These are phyloP conservation scores for Phytophthora pini DNA, from an alignment of 352 stramenopile genomes.

Conservation along the genomic window DNA sequence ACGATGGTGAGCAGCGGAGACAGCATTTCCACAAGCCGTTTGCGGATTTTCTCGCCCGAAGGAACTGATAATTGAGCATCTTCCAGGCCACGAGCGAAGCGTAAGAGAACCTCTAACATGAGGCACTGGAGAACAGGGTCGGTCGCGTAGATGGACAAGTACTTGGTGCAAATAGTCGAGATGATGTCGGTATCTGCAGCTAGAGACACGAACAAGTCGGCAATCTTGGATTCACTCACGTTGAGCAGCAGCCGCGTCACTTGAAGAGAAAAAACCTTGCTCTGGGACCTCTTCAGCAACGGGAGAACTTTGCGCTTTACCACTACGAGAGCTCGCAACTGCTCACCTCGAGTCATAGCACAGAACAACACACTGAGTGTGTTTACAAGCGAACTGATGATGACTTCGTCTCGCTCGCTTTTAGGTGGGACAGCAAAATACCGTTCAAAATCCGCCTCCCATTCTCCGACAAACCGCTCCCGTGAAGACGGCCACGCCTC, in stretches of 20 bases:
- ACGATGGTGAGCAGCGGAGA: conserved; percentile 55
- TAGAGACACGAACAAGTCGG: conserved; percentile 66
- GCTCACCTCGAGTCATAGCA: conserved; percentile 41
- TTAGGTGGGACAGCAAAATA: conserved; percentile 50
- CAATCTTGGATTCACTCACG: conserved; percentile 48
- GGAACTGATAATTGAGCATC: conserved; percentile 18
- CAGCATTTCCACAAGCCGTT: conserved; percentile 45
- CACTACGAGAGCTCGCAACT: conserved; percentile 57
- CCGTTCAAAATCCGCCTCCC: conserved; percentile 56
- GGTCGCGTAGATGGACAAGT: conserved; percentile 46
- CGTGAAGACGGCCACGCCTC: conserved; percentile 30
- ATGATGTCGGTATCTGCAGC: conserved; percentile 64
- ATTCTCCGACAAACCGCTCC: conserved; percentile 36
- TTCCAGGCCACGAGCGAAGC: conserved; percentile 33
- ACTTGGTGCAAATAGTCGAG: conserved; percentile 53
- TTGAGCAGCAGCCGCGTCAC: conserved; percentile 56
- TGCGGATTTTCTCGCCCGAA: conserved; percentile 44
- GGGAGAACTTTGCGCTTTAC: conserved; percentile 63
- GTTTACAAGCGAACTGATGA: conserved; percentile 52
- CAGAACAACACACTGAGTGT: conserved; percentile 44
- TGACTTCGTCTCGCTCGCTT: conserved; percentile 61
- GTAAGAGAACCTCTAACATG: conserved; percentile 52
- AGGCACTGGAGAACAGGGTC: conserved; percentile 51
- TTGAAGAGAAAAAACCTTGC: conserved; percentile 40
- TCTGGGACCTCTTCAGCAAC: conserved; percentile 45